Percentiles rank a stretch among this genome's conserved stretches.
These are phyloP conservation scores for Coemansia sp. DNA, from an alignment of 192 early-diverging fungal species.

Conservation along the genomic window DNA sequence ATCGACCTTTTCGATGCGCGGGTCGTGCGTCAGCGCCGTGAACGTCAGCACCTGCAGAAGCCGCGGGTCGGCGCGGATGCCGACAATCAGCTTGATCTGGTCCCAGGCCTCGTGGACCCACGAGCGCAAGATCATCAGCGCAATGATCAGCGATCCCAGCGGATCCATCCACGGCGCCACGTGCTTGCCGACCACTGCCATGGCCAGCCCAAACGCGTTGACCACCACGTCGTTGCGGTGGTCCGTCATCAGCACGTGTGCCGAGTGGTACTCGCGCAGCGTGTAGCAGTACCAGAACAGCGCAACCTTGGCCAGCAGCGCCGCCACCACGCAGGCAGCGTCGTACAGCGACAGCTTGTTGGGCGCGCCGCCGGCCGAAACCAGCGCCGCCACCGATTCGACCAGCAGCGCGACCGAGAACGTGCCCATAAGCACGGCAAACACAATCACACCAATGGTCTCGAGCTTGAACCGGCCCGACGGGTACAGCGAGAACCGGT, in stretches of 20 bases:
- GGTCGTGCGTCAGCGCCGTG: constrained; percentile 73
- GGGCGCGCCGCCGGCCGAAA: constrained; percentile 36
- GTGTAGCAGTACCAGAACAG: constrained; percentile 67
- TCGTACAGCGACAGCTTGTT: constrained; percentile 50
- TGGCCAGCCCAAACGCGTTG: constrained; percentile 66
- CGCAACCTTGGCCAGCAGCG: constrained; percentile 59
- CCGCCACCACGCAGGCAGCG: constrained; percentile 53
- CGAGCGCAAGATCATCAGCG: constrained; percentile 63
- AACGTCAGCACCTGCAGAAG: constrained; percentile 85
- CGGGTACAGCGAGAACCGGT: constrained; percentile 67
- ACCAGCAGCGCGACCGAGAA: constrained; percentile 67
- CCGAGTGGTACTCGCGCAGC: constrained; percentile 55
- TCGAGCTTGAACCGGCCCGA: constrained; percentile 73
- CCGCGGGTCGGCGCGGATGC: constrained; percentile 72
- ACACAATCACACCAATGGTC: constrained; percentile 75
- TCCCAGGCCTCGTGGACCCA: constrained; percentile 67
- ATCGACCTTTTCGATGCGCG: constrained; percentile 65
- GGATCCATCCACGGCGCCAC: constrained; percentile 69
- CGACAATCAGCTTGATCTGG: constrained; percentile 73
- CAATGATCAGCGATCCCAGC: constrained; percentile 63
- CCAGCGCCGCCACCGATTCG: constrained; percentile 61
- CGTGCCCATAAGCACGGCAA: constrained; percentile 72
- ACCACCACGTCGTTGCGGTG: constrained; percentile 74
- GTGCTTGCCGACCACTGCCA: constrained; percentile 59
- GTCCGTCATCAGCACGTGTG: constrained; percentile 63